Percentiles rank a stretch among this genome's conserved stretches.
Conservation (phyloP, 129 eudicot genomes). For the Ambrosia trifida region DNA sequence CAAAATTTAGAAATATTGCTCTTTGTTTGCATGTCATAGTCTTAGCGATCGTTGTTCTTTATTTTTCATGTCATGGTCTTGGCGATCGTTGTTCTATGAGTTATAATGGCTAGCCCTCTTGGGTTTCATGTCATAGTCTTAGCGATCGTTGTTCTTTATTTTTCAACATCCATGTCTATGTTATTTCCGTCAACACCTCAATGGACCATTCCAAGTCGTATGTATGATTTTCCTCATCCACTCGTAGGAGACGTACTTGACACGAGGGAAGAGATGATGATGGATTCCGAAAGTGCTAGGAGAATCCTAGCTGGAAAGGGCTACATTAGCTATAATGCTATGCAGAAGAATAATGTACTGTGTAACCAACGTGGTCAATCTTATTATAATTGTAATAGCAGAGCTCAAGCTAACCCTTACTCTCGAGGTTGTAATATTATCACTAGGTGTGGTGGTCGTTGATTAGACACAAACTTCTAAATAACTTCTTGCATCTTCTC, state of each 20-base stretch:
- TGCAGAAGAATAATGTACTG: slow-evolving; percentile 41
- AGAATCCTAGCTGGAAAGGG: slow-evolving; percentile 28
- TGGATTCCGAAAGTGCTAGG: slow-evolving; percentile 31
- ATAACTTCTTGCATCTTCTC: background rate
- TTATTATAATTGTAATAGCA: slow-evolving; percentile 43
- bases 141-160: slow-evolving; percentile 36
- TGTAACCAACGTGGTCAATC: slow-evolving; percentile 50
- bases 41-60: too few relatives aligned
- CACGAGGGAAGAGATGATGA: slow-evolving; percentile 24
- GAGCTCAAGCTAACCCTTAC: slow-evolving; percentile 45
- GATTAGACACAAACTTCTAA: background rate
- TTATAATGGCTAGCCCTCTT: slow-evolving; percentile 35
- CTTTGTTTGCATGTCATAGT: background rate
- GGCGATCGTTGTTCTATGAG: too few relatives aligned
- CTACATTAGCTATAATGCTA: slow-evolving; percentile 47
- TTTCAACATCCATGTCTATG: slow-evolving; percentile 28
- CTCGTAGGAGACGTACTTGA: slow-evolving; percentile 34
- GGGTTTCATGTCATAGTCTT: slow-evolving; percentile 31
- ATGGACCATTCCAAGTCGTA: slow-evolving; percentile 9
- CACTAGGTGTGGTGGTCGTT: slow-evolving; percentile 44
- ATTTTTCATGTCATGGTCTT: too few relatives aligned
- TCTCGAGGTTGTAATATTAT: slow-evolving; percentile 47
- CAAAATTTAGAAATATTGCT: background rate
- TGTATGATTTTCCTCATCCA: slow-evolving; percentile 9
- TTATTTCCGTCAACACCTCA: slow-evolving; percentile 21